phyloP scores from a whole-genome alignment of 495 filamentous ascomycete genomes.

The Tuber melanosporum region DNA sequence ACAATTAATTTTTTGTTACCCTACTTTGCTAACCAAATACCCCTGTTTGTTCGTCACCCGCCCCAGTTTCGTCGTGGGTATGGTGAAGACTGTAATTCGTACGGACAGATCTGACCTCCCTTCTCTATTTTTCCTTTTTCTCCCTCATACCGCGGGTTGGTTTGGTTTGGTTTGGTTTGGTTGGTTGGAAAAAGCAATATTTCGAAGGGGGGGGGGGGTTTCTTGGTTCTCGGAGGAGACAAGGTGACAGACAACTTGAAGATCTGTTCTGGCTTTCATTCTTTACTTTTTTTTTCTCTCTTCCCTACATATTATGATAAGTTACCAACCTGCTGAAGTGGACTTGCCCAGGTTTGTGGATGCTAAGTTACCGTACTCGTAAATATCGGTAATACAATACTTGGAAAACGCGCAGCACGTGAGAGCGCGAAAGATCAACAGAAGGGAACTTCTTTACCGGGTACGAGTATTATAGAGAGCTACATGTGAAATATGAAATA shows the following conservation, averaged over 20 bases:
- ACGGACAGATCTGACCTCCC: background rate
- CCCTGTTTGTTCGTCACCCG: no score
- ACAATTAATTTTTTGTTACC: no score
- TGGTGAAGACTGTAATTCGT: background rate
- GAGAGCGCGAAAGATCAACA: slow-evolving; percentile 3
- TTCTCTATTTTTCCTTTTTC: background rate
- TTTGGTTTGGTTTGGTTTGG: no score
- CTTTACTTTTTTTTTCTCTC: background rate
- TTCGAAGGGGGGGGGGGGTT: background rate
- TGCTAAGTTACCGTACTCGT: no score
- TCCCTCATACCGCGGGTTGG: background rate
- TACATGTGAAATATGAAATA: slow-evolving; percentile 2
- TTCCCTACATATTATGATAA: no score
- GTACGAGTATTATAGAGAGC: background rate
- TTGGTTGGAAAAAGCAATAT: background rate
- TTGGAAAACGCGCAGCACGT: background rate
- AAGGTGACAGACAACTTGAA: background rate
- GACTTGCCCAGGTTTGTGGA: no score
- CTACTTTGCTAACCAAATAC: no score
- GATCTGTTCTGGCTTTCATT: no score
- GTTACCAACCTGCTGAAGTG: no score
- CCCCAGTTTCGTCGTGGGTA: no score
- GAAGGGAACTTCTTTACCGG: background rate
- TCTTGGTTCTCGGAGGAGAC: background rate
- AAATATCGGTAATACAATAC: background rate